These are phyloP conservation scores for Yarrowia alimentaria DNA, from an alignment of 805 yeast genomes.

Conservation along the genomic window DNA sequence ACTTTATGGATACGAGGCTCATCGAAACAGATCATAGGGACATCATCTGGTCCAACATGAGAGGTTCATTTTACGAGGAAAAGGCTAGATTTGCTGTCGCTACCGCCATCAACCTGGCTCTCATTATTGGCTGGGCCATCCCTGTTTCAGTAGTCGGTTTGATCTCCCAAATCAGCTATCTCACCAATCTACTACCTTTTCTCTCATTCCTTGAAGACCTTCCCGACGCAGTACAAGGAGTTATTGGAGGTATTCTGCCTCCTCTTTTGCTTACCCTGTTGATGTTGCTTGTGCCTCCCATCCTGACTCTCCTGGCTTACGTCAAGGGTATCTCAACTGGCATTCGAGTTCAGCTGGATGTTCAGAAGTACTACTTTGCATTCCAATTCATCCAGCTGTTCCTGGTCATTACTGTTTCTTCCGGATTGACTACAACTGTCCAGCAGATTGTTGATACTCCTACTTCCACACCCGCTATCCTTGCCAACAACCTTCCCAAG, in stretches of 20 bases:
- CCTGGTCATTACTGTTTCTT: conserved; percentile 78
- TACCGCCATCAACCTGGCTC: conserved; percentile 46
- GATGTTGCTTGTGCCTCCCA: conserved; percentile 58
- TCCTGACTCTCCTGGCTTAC: conserved; percentile 54
- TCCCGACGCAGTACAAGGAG: conserved; percentile 54
- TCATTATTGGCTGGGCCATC: conserved; percentile 69
- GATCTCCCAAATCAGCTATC: conserved; percentile 67
- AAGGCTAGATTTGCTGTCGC: conserved; percentile 47
- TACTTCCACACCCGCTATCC: conserved; percentile 62
- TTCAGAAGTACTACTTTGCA: conserved; percentile 74
- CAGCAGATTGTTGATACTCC: conserved; percentile 67
- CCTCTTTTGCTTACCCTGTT: conserved; percentile 62
- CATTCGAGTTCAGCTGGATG: conserved; percentile 61
- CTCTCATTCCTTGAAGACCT: conserved; percentile 53
- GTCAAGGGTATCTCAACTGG: conserved; percentile 62
- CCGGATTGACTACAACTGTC: conserved; percentile 65
- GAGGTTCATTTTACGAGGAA: conserved; percentile 41
- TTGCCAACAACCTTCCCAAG: conserved; percentile 79
- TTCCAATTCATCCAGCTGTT: conserved; percentile 82
- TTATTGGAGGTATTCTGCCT: conserved; percentile 64
- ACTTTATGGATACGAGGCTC: conserved; percentile 2
- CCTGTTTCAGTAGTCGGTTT: conserved; percentile 82
- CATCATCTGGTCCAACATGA: conserved; percentile 67
- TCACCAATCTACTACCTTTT: conserved; percentile 61
- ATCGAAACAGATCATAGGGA: conserved; percentile 62